Evolutionary conservation across 768 basidiomycete genomes (phyloP).

Genomic region (Candolleomyces eurysporus): DNA sequence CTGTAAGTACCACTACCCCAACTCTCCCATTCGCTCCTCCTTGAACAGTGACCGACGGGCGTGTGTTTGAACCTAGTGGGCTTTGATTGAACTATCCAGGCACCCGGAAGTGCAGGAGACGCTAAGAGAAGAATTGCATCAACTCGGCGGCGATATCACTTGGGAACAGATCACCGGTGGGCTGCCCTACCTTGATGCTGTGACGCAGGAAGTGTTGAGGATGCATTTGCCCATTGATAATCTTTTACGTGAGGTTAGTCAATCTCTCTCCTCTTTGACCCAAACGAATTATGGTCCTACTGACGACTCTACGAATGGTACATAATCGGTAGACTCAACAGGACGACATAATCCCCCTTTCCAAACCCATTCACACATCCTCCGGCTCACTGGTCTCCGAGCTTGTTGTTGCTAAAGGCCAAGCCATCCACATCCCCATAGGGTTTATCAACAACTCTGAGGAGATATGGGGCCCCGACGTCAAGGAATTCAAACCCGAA

Average conservation of each 20-base stretch:
- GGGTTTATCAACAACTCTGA: conserved; percentile 46
- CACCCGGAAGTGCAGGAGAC: conserved; percentile 43
- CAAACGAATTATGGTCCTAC: too few relatives aligned
- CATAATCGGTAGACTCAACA: conserved; percentile 48
- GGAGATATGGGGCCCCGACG: conserved; percentile 59
- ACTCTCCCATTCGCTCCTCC: not conserved
- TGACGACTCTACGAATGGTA: too few relatives aligned
- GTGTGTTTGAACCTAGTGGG: conserved; percentile 52
- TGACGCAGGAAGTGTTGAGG: conserved; percentile 42
- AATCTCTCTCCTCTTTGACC: too few relatives aligned
- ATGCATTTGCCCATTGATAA: conserved; percentile 33
- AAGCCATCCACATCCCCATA: conserved; percentile 41
- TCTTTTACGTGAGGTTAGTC: too few relatives aligned
- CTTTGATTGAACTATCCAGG: conserved; percentile 52
- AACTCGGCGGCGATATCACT: conserved; percentile 45
- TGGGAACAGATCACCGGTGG: conserved; percentile 50
- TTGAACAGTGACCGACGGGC: too few relatives aligned
- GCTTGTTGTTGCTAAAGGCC: conserved; percentile 48
- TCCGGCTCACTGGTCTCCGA: conserved; percentile 37
- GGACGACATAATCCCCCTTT: conserved; percentile 61
- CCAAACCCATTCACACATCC: conserved; percentile 41
- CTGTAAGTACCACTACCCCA: conserved; percentile 25
- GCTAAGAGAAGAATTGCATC: conserved; percentile 49
- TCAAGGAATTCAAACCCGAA: conserved; percentile 58
- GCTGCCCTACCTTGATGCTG: conserved; percentile 56